phyloP scores from a whole-genome alignment of 2,329 filamentous ascomycete species.

The Fusarium falciforme region DNA sequence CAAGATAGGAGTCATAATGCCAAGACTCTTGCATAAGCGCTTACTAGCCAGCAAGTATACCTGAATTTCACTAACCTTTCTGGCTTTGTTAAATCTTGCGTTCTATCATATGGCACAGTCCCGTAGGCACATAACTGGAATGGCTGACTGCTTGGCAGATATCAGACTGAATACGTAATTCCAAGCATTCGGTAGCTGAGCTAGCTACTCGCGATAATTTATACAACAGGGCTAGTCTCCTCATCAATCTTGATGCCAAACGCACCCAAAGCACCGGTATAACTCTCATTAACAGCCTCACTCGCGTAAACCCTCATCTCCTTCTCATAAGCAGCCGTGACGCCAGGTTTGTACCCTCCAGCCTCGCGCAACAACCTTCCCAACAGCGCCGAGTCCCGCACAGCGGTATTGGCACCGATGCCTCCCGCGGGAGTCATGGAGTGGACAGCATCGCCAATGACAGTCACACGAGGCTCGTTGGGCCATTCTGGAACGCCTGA shows the following conservation, averaged over 20 bases:
- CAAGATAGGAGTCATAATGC: background rate
- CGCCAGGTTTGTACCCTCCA: slow-evolving; percentile 64
- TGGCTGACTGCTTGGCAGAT: background rate
- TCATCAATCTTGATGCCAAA: slow-evolving; percentile 63
- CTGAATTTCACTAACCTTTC: background rate
- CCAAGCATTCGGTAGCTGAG: background rate
- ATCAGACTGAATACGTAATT: background rate
- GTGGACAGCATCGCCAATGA: slow-evolving; percentile 69
- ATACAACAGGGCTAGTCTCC: slow-evolving; percentile 34
- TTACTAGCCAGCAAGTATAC: background rate
- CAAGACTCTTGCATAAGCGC: background rate
- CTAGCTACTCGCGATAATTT: background rate
- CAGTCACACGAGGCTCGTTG: slow-evolving; percentile 67
- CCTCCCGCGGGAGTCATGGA: slow-evolving; percentile 69
- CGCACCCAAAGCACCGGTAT: slow-evolving; percentile 55
- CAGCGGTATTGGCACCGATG: slow-evolving; percentile 67
- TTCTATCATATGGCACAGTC: background rate
- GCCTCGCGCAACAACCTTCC: slow-evolving; percentile 63
- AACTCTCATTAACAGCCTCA: slow-evolving; percentile 66
- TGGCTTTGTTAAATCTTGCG: accelerated
- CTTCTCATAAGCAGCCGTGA: slow-evolving; percentile 68
- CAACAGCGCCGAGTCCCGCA: slow-evolving; percentile 65
- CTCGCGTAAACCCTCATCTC: slow-evolving; percentile 71
- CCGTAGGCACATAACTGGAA: background rate
- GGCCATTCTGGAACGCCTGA: slow-evolving; percentile 69